A percentile compares a stretch with the other conserved stretches of the same genome.
Evolutionary conservation across 169 alveolate species (phyloP).

Genomic region (Cryptosporidium sp.): DNA sequence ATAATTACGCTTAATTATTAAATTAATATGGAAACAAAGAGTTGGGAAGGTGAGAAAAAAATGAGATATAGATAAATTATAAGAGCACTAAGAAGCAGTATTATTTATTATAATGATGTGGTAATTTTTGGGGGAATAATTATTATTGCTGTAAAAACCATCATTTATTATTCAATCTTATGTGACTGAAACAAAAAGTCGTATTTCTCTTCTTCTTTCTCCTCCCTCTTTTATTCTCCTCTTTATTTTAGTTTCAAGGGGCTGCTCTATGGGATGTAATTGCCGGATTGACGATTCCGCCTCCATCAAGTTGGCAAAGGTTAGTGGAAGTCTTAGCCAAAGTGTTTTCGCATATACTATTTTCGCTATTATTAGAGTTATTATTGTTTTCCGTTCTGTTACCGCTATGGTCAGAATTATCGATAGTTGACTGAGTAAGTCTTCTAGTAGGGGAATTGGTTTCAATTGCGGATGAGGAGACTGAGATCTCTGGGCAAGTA

Average conservation of each 20-base stretch:
- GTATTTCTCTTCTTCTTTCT: not conserved
- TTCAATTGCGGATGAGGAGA: constrained; percentile 59
- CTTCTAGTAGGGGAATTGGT: constrained; percentile 43
- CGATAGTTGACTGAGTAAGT: constrained; percentile 32
- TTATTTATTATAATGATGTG: not conserved
- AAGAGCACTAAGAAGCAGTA: constrained; percentile 11
- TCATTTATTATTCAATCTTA: no score
- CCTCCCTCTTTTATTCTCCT: not conserved
- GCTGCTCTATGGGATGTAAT: not conserved
- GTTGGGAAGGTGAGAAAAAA: not conserved
- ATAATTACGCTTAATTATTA: no score
- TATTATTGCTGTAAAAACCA: not conserved
- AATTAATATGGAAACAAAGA: not conserved
- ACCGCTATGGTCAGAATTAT: constrained; percentile 51
- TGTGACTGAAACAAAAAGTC: not conserved
- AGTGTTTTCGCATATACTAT: not conserved
- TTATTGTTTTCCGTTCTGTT: constrained; percentile 6
- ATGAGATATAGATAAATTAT: constrained; percentile 14
- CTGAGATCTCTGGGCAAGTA: not conserved
- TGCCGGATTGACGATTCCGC: not conserved
- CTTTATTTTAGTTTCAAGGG: not conserved
- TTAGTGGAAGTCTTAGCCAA: not conserved
- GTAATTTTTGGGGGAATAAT: not conserved
- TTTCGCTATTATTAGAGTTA: not conserved
- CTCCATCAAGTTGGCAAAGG: not conserved